phyloP scores from a whole-genome alignment of 441 rosid genomes.

The Gossypium davidsonii region DNA sequence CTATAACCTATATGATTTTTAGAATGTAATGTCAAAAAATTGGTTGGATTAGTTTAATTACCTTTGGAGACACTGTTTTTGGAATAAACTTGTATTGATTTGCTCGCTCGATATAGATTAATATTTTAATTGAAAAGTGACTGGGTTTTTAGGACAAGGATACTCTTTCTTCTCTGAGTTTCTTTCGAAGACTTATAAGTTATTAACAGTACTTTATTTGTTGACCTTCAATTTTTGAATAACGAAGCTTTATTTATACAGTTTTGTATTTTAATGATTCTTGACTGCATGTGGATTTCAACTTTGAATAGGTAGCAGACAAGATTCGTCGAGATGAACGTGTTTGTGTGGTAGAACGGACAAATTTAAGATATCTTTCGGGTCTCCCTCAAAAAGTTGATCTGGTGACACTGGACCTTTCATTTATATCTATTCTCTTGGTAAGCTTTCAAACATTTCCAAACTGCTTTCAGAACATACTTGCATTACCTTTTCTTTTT shows the following conservation, averaged over 20 bases:
- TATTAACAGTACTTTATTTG: neutral
- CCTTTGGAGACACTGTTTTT: neutral
- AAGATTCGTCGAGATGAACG: constrained; percentile 71
- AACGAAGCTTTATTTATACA: constrained; percentile 1
- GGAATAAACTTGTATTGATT: neutral
- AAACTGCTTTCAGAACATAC: neutral
- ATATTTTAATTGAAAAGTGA: neutral
- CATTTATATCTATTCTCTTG: constrained; percentile 86
- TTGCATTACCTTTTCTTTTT: neutral
- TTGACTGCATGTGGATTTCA: constrained; percentile 10
- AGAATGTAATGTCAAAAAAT: neutral
- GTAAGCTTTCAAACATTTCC: constrained; percentile 30
- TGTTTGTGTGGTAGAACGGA: constrained; percentile 69
- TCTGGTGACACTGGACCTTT: constrained; percentile 90
- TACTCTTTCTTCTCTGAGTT: neutral
- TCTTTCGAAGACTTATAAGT: neutral
- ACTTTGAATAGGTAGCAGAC: constrained; percentile 63
- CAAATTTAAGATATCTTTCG: constrained; percentile 76
- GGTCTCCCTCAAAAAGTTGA: constrained; percentile 82
- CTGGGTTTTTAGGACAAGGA: neutral
- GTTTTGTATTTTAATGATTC: neutral
- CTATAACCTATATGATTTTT: neutral
- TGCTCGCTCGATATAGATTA: neutral
- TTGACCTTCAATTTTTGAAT: neutral
- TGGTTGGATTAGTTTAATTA: neutral